phyloP scores from a whole-genome alignment of 164 flowering plant species.

The Vitis riparia region DNA sequence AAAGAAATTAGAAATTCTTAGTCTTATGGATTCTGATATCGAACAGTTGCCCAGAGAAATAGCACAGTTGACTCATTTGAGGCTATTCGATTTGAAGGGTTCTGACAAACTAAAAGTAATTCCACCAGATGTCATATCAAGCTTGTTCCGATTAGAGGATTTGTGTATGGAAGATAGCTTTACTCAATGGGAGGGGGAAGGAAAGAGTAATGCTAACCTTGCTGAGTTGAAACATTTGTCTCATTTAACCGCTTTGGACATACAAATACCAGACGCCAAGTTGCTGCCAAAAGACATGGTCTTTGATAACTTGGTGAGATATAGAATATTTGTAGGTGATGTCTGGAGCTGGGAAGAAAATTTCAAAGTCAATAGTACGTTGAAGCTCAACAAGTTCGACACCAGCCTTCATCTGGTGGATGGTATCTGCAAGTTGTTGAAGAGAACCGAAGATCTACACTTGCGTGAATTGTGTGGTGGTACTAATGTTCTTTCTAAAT shows the following conservation, averaged over 20 bases:
- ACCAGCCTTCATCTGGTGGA: too few species aligned
- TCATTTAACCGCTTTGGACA: not conserved
- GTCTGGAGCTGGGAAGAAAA: not conserved
- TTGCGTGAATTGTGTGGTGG: too few species aligned
- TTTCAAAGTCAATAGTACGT: not conserved
- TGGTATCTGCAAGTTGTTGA: too few species aligned
- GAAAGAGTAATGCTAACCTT: slow-evolving; percentile 13
- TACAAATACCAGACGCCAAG: not conserved
- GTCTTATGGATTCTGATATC: not conserved
- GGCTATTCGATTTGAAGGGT: slow-evolving; percentile 6
- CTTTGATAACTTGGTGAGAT: slow-evolving; percentile 1
- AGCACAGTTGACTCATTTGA: slow-evolving; percentile 12
- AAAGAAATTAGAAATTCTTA: slow-evolving; percentile 16
- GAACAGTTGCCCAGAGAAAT: slow-evolving; percentile 15
- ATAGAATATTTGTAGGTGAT: slow-evolving; percentile 8
- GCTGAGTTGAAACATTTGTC: slow-evolving; percentile 7
- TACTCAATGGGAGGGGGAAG: slow-evolving; percentile 2
- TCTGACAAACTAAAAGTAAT: slow-evolving; percentile 14
- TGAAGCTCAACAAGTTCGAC: too few species aligned
- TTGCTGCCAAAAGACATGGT: not conserved
- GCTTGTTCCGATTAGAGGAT: slow-evolving; percentile 19
- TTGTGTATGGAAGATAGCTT: slow-evolving; percentile 16
- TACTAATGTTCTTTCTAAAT: too few species aligned
- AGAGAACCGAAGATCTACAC: too few species aligned
- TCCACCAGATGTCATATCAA: slow-evolving; percentile 5